Evolutionary conservation across 768 basidiomycete species (phyloP).

Genomic region (Amanita inopinata): DNA sequence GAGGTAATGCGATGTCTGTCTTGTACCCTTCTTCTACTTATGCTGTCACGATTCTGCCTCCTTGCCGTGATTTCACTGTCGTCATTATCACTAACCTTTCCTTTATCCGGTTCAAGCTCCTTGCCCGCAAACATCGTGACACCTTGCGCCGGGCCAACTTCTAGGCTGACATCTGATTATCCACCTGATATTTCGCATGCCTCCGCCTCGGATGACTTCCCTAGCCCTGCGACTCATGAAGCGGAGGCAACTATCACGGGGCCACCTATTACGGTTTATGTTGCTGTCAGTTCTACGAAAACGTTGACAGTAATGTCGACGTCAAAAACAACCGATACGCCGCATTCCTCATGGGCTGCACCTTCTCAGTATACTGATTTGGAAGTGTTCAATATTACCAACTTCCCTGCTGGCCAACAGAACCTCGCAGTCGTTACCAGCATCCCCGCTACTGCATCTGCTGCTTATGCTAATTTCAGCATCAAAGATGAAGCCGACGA

Average conservation of each 20-base stretch:
- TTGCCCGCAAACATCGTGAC: too few species aligned
- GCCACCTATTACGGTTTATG: not conserved
- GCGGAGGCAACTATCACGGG: too few species aligned
- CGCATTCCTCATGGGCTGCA: constrained; percentile 34
- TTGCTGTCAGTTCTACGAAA: not conserved
- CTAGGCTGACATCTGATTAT: too few species aligned
- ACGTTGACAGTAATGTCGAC: not conserved
- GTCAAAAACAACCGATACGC: not conserved
- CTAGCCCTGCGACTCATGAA: too few species aligned
- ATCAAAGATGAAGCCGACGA: constrained; percentile 14
- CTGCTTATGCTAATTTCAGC: constrained; percentile 4
- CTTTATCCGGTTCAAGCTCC: constrained; percentile 2
- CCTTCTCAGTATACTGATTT: constrained; percentile 50
- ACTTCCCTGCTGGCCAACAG: constrained; percentile 41
- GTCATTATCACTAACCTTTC: constrained; percentile 11
- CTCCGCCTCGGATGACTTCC: too few species aligned
- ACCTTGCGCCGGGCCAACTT: constrained; percentile 4
- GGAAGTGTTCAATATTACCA: constrained; percentile 45
- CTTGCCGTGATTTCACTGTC: too few species aligned
- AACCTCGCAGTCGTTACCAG: constrained; percentile 49
- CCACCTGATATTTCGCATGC: too few species aligned
- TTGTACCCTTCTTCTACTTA: too few species aligned
- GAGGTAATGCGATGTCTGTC: too few species aligned
- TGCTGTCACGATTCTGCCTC: too few species aligned
- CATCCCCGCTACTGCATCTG: constrained; percentile 29